phyloP scores from a whole-genome alignment of 179 eudicot species.

The Sideroxylon spinosum region DNA sequence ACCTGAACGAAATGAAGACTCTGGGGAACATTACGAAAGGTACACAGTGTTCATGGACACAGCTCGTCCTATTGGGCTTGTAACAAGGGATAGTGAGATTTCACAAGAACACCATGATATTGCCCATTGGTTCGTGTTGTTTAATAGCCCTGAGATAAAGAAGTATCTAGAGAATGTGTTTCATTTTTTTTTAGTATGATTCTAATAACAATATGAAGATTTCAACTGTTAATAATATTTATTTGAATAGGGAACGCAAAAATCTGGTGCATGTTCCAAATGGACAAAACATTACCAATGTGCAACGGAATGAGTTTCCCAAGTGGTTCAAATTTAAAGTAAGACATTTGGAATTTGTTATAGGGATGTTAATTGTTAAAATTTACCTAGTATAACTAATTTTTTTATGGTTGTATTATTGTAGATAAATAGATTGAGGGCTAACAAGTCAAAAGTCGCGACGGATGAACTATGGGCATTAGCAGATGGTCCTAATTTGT shows the following conservation, averaged over 20 bases:
- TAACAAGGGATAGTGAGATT: neutral
- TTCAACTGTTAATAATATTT: too few relatives aligned
- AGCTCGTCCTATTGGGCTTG: neutral
- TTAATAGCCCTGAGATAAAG: too few relatives aligned
- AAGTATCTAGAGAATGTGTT: too few relatives aligned
- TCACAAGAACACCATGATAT: neutral
- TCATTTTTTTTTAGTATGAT: too few relatives aligned
- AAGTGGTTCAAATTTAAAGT: neutral
- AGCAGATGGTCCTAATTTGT: neutral
- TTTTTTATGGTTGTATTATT: neutral
- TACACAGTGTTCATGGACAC: neutral
- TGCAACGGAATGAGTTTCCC: neutral
- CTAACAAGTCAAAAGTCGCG: neutral
- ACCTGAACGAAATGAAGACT: neutral
- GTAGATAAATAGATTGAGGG: neutral
- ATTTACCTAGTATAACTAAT: neutral
- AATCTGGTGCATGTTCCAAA: neutral
- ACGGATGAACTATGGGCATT: neutral
- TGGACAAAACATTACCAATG: neutral
- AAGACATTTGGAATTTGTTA: neutral
- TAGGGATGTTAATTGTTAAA: neutral
- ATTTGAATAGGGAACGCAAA: constrained; percentile 1
- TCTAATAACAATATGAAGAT: too few relatives aligned
- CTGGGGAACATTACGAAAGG: neutral
- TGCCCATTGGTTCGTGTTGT: too few relatives aligned